Evolutionary conservation across 208 protist genomes (phyloP).

Genomic region (Leishmania tropica): DNA sequence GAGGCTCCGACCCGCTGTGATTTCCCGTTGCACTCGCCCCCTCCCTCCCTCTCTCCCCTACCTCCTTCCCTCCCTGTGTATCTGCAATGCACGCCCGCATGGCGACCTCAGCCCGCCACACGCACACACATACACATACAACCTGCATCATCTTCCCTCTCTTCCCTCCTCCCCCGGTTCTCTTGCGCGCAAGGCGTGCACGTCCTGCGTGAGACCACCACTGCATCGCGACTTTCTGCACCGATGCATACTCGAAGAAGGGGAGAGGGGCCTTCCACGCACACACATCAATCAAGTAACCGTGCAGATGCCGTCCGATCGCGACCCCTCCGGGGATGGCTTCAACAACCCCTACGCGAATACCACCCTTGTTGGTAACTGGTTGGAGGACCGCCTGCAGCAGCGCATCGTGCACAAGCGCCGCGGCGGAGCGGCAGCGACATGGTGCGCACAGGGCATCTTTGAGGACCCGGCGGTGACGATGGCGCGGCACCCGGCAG

Average conservation of each 20-base stretch:
- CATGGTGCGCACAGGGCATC: slow-evolving; percentile 14
- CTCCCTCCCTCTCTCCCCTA: too few relatives aligned
- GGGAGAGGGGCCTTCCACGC: not conserved
- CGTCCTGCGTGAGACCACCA: too few relatives aligned
- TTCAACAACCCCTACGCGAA: slow-evolving; percentile 75
- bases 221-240: not conserved
- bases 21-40: too few relatives aligned
- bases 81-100: not conserved
- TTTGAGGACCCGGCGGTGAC: slow-evolving; percentile 24
- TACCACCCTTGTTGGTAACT: slow-evolving; percentile 71
- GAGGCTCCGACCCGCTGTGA: not conserved
- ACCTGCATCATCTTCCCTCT: not conserved
- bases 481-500: not conserved
- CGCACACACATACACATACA: not conserved
- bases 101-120: not conserved
- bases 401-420: slow-evolving; percentile 1
- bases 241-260: not conserved
- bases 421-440: not conserved
- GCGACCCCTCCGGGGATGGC: not conserved
- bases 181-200: not conserved
- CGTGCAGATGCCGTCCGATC: not conserved
- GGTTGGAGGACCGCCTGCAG: slow-evolving; percentile 53
- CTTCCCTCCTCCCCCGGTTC: not conserved
- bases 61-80: not conserved
- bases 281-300: not conserved